These are phyloP conservation scores for Amaranthus hypochondriacus DNA, from an alignment of 148 eudicot species.

Conservation along the genomic window DNA sequence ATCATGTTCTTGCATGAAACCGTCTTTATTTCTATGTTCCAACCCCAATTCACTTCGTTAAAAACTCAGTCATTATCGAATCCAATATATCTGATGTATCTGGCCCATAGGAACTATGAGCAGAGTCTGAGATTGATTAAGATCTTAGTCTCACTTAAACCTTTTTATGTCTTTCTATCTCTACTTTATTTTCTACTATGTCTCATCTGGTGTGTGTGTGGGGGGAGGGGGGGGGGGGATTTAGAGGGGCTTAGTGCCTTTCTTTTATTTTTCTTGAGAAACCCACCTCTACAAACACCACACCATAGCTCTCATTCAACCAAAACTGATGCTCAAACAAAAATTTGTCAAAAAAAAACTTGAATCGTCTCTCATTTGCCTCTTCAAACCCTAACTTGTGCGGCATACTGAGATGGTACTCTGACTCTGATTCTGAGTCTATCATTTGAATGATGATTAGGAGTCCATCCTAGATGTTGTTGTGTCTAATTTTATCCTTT, in stretches of 20 bases:
- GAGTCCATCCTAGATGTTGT: constrained; percentile 13
- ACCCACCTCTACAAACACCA: constrained; percentile 26
- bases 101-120: no score
- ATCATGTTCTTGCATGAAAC: constrained; percentile 31
- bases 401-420: background rate
- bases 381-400: background rate
- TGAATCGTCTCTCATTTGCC: constrained; percentile 4
- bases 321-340: constrained; percentile 23
- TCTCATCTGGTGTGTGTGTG: constrained; percentile 25
- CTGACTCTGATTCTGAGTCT: background rate
- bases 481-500: constrained; percentile 41
- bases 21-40: constrained; percentile 15
- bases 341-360: constrained; percentile 1
- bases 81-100: no score
- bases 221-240: background rate
- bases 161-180: constrained; percentile 9
- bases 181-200: background rate
- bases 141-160: constrained; percentile 4
- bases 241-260: constrained; percentile 9
- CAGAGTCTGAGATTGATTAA: no score
- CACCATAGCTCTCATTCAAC: constrained; percentile 33
- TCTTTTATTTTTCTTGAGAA: constrained; percentile 1
- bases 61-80: constrained; percentile 2
- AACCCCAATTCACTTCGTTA: constrained; percentile 11
- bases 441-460: background rate